Evolutionary conservation across 169 alveolate genomes (phyloP).

Genomic region (Plasmodium coatneyi): DNA sequence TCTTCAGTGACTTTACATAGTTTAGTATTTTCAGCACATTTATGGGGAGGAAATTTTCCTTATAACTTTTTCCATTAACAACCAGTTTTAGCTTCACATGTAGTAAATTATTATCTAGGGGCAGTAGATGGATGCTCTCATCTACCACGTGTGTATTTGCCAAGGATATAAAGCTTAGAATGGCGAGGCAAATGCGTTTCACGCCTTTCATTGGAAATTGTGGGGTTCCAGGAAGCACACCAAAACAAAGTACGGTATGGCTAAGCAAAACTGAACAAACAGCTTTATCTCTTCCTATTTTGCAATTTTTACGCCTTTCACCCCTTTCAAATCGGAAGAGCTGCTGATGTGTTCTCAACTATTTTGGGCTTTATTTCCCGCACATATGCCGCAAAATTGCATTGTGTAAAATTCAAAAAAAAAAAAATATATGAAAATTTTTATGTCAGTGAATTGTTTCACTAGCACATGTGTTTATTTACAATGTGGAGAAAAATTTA

Average conservation of each 20-base stretch:
- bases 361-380: neutral
- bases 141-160: constrained; percentile 56
- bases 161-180: constrained; percentile 25
- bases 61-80: constrained; percentile 71
- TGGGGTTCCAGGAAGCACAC: neutral
- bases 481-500: neutral
- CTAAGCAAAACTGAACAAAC: neutral
- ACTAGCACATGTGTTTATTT: neutral
- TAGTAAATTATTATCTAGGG: constrained; percentile 49
- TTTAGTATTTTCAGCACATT: constrained; percentile 50
- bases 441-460: neutral
- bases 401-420: neutral
- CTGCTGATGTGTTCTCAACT: neutral
- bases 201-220: constrained; percentile 57
- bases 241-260: neutral
- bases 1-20: constrained; percentile 67
- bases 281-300: neutral
- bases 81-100: constrained; percentile 58
- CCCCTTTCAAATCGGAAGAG: neutral
- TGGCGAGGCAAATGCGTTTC: constrained; percentile 19
- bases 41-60: constrained; percentile 55
- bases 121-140: constrained; percentile 57
- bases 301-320: neutral
- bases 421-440: neutral
- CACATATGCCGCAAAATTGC: neutral